These are phyloP conservation scores for Agaricales sp. DNA, from an alignment of 1,284 basidiomycete genomes.

Conservation along the genomic window DNA sequence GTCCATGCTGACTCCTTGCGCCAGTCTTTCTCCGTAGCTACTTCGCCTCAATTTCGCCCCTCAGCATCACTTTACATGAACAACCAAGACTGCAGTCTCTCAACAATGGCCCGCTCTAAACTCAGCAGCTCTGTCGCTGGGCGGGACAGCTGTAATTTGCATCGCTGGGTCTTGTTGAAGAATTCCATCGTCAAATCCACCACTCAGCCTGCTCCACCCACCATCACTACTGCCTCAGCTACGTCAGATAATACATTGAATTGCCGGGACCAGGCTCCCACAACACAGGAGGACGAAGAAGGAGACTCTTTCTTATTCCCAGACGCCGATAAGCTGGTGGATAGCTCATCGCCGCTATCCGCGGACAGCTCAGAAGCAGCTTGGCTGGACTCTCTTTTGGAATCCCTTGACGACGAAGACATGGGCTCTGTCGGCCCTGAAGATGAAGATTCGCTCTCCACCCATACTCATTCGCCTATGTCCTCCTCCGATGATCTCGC, in stretches of 20 bases:
- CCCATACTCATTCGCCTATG: constrained; percentile 54
- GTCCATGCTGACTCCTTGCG: constrained; percentile 1
- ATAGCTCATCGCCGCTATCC: constrained; percentile 21
- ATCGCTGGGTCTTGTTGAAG: constrained; percentile 79
- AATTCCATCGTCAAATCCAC: constrained; percentile 59
- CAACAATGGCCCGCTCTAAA: constrained; percentile 62
- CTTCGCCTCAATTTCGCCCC: constrained; percentile 13
- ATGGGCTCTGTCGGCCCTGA: constrained; percentile 35
- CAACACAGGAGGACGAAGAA: constrained; percentile 28
- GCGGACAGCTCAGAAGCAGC: constrained; percentile 50
- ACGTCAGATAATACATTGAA: constrained; percentile 12
- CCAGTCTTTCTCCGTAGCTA: constrained; percentile 7
- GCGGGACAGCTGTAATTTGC: constrained; percentile 63
- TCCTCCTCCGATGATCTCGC: constrained; percentile 64
- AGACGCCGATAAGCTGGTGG: constrained; percentile 50
- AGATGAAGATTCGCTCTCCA: constrained; percentile 48
- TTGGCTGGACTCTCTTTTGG: constrained; percentile 71
- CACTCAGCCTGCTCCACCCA: constrained; percentile 21
- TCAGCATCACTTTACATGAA: constrained; percentile 12
- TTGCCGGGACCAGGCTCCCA: constrained; percentile 10
- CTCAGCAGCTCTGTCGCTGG: constrained; percentile 49
- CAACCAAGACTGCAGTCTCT: constrained; percentile 24
- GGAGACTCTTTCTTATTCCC: constrained; percentile 68
- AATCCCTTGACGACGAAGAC: constrained; percentile 56
- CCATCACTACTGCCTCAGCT: constrained; percentile 11